Conservation (phyloP, 768 basidiomycete genomes). For the Xerocomellus chrysenteron region DNA sequence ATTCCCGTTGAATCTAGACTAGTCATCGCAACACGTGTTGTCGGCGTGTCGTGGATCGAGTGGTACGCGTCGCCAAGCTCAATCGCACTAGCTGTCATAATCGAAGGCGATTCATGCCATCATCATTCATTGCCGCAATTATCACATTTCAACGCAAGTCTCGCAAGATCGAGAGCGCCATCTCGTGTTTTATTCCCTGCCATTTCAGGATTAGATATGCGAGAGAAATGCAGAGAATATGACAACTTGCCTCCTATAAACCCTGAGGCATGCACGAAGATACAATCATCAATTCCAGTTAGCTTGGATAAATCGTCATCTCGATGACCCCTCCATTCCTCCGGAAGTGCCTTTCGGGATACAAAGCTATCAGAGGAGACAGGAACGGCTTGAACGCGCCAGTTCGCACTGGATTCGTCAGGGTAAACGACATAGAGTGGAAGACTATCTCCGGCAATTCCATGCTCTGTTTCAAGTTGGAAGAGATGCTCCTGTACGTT, state of each 20-base stretch:
- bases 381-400: constrained; percentile 94
- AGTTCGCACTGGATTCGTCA: constrained; percentile 70
- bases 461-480: constrained; percentile 68
- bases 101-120: constrained; percentile 15
- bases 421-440: constrained; percentile 89
- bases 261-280: constrained; percentile 94
- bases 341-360: constrained; percentile 89
- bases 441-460: constrained; percentile 44
- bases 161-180: constrained; percentile 80
- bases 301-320: constrained; percentile 76
- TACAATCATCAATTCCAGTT: constrained; percentile 75
- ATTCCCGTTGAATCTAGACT: constrained; percentile 6
- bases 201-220: constrained; percentile 11
- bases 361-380: constrained; percentile 79
- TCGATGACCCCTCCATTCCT: constrained; percentile 88
- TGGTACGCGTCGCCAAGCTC: constrained; percentile 10
- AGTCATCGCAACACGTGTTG: constrained; percentile 13
- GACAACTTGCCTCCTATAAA: constrained; percentile 83
- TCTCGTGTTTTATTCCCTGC: constrained; percentile 87
- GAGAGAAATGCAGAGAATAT: background rate
- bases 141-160: constrained; percentile 52
- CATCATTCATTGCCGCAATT: constrained; percentile 16
- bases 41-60: constrained; percentile 11
- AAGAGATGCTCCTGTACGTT: constrained; percentile 79
- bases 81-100: constrained; percentile 6